phyloP scores from a whole-genome alignment of 768 basidiomycete genomes.

The Termitomyces sp. region DNA sequence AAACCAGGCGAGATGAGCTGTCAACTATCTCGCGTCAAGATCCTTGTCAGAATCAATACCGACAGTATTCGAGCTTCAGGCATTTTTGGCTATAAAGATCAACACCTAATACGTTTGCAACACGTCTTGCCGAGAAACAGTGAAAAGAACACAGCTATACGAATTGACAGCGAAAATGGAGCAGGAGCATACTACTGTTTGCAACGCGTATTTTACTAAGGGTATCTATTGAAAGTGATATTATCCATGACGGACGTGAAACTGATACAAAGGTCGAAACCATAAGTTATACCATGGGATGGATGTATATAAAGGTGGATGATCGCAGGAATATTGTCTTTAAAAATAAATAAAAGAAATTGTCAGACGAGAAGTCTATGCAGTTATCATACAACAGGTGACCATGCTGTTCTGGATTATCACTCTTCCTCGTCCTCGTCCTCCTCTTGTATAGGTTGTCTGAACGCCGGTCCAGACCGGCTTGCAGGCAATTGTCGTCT shows the following conservation, averaged over 20 bases:
- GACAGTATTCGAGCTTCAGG: background rate
- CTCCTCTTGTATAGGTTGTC: constrained; percentile 75
- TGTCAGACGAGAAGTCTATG: background rate
- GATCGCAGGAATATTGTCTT: background rate
- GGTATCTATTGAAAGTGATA: constrained; percentile 14
- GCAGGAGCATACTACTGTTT: background rate
- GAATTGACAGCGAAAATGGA: background rate
- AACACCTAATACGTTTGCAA: background rate
- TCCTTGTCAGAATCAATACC: background rate
- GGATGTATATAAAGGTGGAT: constrained; percentile 1
- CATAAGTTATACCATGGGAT: background rate
- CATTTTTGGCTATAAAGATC: background rate
- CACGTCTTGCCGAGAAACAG: background rate
- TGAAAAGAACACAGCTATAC: background rate
- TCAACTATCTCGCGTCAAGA: background rate
- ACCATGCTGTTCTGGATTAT: constrained; percentile 5
- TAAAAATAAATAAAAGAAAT: background rate
- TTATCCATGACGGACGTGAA: constrained; percentile 4
- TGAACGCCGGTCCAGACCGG: constrained; percentile 70
- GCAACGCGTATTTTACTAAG: background rate
- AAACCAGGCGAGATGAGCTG: background rate
- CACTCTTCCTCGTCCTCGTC: constrained; percentile 80
- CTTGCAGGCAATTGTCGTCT: constrained; percentile 65
- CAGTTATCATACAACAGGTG: background rate
- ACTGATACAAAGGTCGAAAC: constrained; percentile 5